These are phyloP conservation scores for Diplodia sapinea DNA, from an alignment of 2,329 filamentous ascomycete species.

Conservation along the genomic window DNA sequence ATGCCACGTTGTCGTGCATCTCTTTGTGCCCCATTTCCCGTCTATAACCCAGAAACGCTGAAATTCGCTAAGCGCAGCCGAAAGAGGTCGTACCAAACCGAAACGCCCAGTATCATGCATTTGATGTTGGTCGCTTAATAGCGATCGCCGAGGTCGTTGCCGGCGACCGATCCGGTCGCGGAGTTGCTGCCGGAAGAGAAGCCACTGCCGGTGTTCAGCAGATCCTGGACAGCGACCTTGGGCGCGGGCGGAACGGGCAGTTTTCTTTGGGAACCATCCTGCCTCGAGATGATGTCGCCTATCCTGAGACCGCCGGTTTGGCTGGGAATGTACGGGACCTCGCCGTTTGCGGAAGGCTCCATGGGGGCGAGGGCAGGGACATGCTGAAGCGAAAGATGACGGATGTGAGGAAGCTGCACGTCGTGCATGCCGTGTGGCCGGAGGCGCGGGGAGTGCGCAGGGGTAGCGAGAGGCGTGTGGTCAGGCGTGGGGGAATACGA, in stretches of 20 bases:
- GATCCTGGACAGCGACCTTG: conserved; percentile 85
- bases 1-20: conserved; percentile 12
- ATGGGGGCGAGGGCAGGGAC: conserved; percentile 72
- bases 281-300: conserved; percentile 88
- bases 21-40: conserved; percentile 21
- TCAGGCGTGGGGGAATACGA: conserved; percentile 94
- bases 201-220: conserved; percentile 70
- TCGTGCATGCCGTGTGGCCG: conserved; percentile 73
- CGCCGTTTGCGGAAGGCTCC: conserved; percentile 68
- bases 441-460: conserved; percentile 90
- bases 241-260: conserved; percentile 89
- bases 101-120: conserved; percentile 31
- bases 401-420: conserved; percentile 85
- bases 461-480: conserved; percentile 97
- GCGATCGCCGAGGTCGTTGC: conserved; percentile 53
- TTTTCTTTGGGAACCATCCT: conserved; percentile 87
- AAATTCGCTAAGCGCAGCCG: conserved; percentile 30
- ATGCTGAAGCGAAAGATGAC: conserved; percentile 71
- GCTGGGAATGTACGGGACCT: conserved; percentile 64
- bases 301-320: conserved; percentile 74
- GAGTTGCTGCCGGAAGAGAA: conserved; percentile 79
- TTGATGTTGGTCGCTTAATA: conserved; percentile 35
- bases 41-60: conserved; percentile 30
- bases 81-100: conserved; percentile 29
- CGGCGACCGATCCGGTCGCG: conserved; percentile 76